A percentile compares a stretch with the other conserved stretches of the same genome.
phyloP scores from a whole-genome alignment of 2,329 filamentous ascomycete genomes.

The Westerdykella sp. region DNA sequence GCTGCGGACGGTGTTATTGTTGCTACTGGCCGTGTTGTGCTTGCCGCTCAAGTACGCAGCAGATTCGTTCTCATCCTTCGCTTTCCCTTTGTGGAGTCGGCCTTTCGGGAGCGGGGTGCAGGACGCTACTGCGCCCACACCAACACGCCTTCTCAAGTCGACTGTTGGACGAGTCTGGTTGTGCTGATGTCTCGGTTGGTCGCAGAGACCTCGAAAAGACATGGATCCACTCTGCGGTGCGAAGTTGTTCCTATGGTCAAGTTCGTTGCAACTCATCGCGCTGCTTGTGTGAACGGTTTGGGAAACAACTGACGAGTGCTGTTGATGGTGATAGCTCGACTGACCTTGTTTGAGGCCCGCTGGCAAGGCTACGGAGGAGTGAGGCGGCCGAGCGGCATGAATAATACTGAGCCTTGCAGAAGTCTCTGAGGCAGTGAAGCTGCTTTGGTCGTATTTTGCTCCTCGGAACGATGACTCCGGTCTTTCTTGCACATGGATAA shows the following conservation, averaged over 20 bases:
- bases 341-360: slow-evolving; percentile 17
- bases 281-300: slow-evolving; percentile 6
- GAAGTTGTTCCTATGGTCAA: slow-evolving; percentile 18
- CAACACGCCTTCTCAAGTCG: too few species aligned
- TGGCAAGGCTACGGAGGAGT: slow-evolving; percentile 16
- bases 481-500: slow-evolving; percentile 24
- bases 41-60: too few species aligned
- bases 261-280: slow-evolving; percentile 23
- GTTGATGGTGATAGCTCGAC: slow-evolving; percentile 1
- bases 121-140: background rate
- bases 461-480: slow-evolving; percentile 5
- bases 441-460: background rate
- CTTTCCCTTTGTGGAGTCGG: background rate
- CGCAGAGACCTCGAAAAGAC: background rate
- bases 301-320: slow-evolving; percentile 13
- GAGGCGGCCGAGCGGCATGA: slow-evolving; percentile 18
- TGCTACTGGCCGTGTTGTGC: too few species aligned
- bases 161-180: too few species aligned
- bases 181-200: too few species aligned
- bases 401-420: slow-evolving; percentile 14
- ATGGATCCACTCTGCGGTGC: slow-evolving; percentile 11
- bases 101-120: background rate
- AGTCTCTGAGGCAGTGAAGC: slow-evolving; percentile 2
- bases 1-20: too few species aligned
- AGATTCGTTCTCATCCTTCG: background rate